Evolutionary conservation across 768 basidiomycete genomes (phyloP), one percentile per base, ranked within the genome.

Genomic region (Daedalea quercina): DNA sequence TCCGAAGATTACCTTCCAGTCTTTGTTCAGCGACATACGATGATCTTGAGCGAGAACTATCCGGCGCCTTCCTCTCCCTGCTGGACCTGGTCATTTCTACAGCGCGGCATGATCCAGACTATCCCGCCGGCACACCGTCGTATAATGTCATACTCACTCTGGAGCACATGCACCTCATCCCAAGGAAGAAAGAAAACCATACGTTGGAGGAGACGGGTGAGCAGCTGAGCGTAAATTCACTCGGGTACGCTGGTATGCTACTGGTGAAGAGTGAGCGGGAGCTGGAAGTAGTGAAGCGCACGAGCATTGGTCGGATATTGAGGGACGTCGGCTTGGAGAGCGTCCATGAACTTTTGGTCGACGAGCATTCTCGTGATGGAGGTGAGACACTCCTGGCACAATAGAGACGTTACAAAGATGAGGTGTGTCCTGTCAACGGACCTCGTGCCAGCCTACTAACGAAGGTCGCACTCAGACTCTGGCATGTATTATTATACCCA

Each of bases 161-260:
- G 55, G 82, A 88, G 54, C 93, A 97, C 70, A 72, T 97, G 53
- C 84, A 95, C 67, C 53, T 96, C 52, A 81, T 97, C 62, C 94
- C 94, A 26, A 82, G 94, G 35, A 74, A 74, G 46, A 68, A 69
- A 28, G 90, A 92, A 63, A 68, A 66, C n/a, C 77, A 85, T 66
- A 66, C 61, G 11, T 67, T 87, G 3, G 55, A 68, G 50, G 74
- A 72, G 47, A 79, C 78, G 2, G 79, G 80, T n/a, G 77, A 81
- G 31, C 55, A 67, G 50, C 62, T 97, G 24, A 80, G 81, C 60
- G 75, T 97, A 41, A 96, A 97, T 67, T 78, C 94, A 43, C 76
- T 96, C 45, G 94, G 90, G 13, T 96, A 87, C 65, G 88, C 91
- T 7, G 94, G 94, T 1, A 82, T 90, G 84, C 60, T 96, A 55